phyloP scores from a whole-genome alignment of 768 basidiomycete species.

The Agrocybe chaxingu region DNA sequence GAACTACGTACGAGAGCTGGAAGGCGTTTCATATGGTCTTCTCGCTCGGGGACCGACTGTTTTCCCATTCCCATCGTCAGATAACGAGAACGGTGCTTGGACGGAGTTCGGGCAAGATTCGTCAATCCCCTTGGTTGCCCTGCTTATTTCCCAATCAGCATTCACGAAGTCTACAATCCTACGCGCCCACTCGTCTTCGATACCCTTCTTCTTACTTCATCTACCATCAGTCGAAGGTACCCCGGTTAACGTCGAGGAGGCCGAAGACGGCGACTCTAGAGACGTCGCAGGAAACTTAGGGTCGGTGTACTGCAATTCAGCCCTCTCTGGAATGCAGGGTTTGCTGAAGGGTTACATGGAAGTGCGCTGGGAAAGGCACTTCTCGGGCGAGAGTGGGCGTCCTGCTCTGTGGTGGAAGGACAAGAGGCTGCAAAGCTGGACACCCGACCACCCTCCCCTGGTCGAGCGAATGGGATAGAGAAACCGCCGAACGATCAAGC shows the following conservation, averaged over 20 bases:
- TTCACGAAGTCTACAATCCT: conserved; percentile 73
- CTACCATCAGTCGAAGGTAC: conserved; percentile 45
- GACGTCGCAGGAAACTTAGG: conserved; percentile 31
- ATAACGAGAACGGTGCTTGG: neutral
- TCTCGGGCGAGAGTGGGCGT: conserved; percentile 26
- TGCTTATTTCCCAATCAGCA: conserved; percentile 77
- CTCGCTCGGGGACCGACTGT: conserved; percentile 13
- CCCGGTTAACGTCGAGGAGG: neutral
- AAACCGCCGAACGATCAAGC: neutral
- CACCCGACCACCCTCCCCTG: conserved; percentile 6
- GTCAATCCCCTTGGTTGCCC: conserved; percentile 50
- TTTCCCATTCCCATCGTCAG: neutral
- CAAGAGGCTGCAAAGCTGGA: conserved; percentile 26
- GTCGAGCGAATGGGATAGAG: neutral
- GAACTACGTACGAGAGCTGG: conserved; percentile 82
- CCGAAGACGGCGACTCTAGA: neutral
- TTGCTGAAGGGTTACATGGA: conserved; percentile 61
- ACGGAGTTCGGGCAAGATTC: conserved; percentile 4
- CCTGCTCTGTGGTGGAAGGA: conserved; percentile 45
- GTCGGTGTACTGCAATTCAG: conserved; percentile 66
- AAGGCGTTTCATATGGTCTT: conserved; percentile 75
- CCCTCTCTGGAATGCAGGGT: conserved; percentile 52
- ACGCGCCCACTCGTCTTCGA: conserved; percentile 67
- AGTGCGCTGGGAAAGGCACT: conserved; percentile 59
- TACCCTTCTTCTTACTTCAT: conserved; percentile 80